phyloP scores from a whole-genome alignment of 768 basidiomycete genomes.

The Lactifluus rugatus region DNA sequence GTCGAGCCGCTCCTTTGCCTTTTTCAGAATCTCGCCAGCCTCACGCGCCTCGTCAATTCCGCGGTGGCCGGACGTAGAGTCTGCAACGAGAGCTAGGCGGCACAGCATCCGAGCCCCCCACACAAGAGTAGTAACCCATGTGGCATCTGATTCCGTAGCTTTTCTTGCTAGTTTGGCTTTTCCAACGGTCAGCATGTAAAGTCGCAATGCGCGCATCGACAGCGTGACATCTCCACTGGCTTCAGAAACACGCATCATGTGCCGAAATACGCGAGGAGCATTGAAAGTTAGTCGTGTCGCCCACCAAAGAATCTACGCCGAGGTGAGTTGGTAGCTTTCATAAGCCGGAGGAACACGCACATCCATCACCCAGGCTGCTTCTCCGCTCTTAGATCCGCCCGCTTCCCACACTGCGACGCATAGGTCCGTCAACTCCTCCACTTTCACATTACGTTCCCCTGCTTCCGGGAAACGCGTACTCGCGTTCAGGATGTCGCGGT shows the following conservation, averaged over 20 bases:
- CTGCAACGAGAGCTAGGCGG: conserved; percentile 31
- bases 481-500: conserved; percentile 54
- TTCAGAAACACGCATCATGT: conserved; percentile 68
- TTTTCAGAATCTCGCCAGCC: conserved; percentile 49
- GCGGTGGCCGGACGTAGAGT: conserved; percentile 9
- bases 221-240: conserved; percentile 49
- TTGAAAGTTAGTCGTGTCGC: conserved; percentile 91
- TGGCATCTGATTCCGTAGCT: conserved; percentile 53
- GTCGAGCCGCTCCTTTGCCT: conserved; percentile 50
- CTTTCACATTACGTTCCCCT: conserved; percentile 64
- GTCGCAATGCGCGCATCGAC: conserved; percentile 62
- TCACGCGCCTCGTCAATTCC: conserved; percentile 52
- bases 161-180: conserved; percentile 64
- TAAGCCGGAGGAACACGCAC: conserved; percentile 34
- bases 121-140: conserved; percentile 71
- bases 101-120: conserved; percentile 75
- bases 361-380: conserved; percentile 73
- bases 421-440: conserved; percentile 77
- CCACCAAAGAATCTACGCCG: conserved; percentile 77
- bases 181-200: conserved; percentile 78
- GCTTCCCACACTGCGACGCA: conserved; percentile 78
- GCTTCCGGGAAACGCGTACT: conserved; percentile 74
- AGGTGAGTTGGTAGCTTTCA: background rate
- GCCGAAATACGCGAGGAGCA: conserved; percentile 73
- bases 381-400: conserved; percentile 50